Base-by-base conservation (phyloP, 2,329 filamentous ascomycete genomes). In the Apiospora hydei region DNA sequence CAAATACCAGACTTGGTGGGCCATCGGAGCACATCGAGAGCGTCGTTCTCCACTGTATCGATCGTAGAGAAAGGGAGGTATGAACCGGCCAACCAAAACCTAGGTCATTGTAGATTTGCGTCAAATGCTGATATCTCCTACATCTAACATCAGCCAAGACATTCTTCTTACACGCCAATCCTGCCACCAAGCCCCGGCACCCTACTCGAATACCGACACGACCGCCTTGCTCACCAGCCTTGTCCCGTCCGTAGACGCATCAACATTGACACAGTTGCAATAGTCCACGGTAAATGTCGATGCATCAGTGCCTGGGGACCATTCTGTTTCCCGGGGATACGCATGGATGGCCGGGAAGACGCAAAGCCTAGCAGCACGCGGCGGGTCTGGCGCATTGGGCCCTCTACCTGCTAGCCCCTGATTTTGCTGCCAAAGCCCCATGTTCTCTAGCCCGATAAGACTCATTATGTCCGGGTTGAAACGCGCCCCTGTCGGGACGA, bases 331-430 rank as follows among this genome's bases (percentile, higher is more conserved):
- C 7, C 38, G 3, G 16, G 53, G 30, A 13, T 61, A 61, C 30
- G 53, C 53, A 38, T 11, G 11, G 30, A 61, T 38, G 14, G 53
- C 53, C 30, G 53, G 53, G 53, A 61, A 61, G 53, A 61, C 53
- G 21, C 53, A 61, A 3, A 61, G 38, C 8, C 8, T 38, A 3
- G 38, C 53, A 3, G 18, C 30, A 11, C 30, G 53, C 7, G 53
- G 30, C 53, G 30, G 7, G 7, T 7, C 30, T 7, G 16, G 53
- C 8, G 16, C 16, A 3, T 18, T 30, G 1, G 30, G 8, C 53
- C 2, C 30, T 38, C 53, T 38, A 21, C 7, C 18, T 1, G 6
- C 30, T 8, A 38, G 4, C 4, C 30, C 30, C 53, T 16, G 30
- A 18, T 16, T 38, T 16, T n/a, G 53, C 2, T 61, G 30, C 53